Percentiles rank a stretch among this genome's conserved stretches.
Evolutionary conservation across 1,284 basidiomycete genomes (phyloP).

Genomic region (Fomitopsis schrenkii): DNA sequence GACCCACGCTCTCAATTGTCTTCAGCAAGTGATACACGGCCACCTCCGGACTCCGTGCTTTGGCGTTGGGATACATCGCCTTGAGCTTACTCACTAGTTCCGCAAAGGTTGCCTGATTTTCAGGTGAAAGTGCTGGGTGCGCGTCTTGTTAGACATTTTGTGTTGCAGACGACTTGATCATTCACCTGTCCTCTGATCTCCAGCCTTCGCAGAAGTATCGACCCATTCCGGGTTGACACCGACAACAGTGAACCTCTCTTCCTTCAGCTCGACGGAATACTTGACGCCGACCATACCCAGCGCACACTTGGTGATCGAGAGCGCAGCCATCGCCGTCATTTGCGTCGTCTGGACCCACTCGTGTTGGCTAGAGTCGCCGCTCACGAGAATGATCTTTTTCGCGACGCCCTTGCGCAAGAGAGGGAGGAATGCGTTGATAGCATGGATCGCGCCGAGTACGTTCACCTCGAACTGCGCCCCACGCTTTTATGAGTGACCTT

Average conservation of each 20-base stretch:
- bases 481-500: not conserved
- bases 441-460: constrained; percentile 33
- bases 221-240: constrained; percentile 35
- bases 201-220: constrained; percentile 8
- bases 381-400: constrained; percentile 36
- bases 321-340: constrained; percentile 18
- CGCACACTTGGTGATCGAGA: constrained; percentile 34
- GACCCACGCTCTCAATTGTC: not conserved
- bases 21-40: not conserved
- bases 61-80: not conserved
- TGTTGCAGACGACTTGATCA: too few relatives aligned
- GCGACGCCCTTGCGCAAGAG: constrained; percentile 30
- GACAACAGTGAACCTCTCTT: constrained; percentile 34
- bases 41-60: not conserved
- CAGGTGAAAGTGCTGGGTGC: too few relatives aligned
- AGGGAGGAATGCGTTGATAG: constrained; percentile 33
- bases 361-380: constrained; percentile 26
- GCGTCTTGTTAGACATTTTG: too few relatives aligned
- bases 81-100: not conserved
- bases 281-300: constrained; percentile 31
- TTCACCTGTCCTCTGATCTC: not conserved
- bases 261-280: constrained; percentile 30
- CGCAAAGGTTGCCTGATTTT: too few relatives aligned
- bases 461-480: constrained; percentile 30
- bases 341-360: constrained; percentile 20